Conservation (phyloP, 1,284 basidiomycete species). For the Marasmius sp. region DNA sequence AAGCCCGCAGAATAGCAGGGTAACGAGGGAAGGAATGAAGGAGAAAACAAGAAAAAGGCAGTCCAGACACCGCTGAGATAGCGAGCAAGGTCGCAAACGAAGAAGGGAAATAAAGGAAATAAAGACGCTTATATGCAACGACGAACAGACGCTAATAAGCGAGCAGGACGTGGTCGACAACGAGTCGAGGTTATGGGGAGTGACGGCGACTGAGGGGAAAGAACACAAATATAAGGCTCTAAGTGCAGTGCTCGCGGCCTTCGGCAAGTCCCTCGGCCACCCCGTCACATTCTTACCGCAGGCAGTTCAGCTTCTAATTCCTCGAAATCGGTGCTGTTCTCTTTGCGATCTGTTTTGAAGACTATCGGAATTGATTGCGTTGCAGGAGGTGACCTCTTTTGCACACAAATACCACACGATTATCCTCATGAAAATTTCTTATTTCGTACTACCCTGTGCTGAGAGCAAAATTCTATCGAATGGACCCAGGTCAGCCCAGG, state of each 20-base stretch:
- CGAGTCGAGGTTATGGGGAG: slow-evolving; percentile 11
- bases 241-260: slow-evolving; percentile 2
- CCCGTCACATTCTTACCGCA: not conserved
- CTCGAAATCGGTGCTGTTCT: not conserved
- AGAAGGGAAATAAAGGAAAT: slow-evolving; percentile 20
- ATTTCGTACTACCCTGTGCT: no score
- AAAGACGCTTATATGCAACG: slow-evolving; percentile 7
- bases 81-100: slow-evolving; percentile 23
- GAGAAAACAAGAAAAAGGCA: slow-evolving; percentile 23
- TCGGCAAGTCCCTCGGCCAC: slow-evolving; percentile 6
- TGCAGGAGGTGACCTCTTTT: not conserved
- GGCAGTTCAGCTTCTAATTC: not conserved
- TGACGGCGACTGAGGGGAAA: slow-evolving; percentile 3
- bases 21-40: no score
- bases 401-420: no score
- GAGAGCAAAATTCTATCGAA: no score
- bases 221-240: not conserved
- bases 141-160: slow-evolving; percentile 3
- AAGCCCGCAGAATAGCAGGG: slow-evolving; percentile 27
- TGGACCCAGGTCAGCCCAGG: no score
- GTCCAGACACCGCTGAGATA: slow-evolving; percentile 38
- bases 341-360: no score
- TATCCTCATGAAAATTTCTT: no score
- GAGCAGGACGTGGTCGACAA: slow-evolving; percentile 10
- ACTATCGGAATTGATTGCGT: no score